Evolutionary conservation across 1,139 yeast genomes (phyloP).

Genomic region (Kurtzmaniella quercitrusa): DNA sequence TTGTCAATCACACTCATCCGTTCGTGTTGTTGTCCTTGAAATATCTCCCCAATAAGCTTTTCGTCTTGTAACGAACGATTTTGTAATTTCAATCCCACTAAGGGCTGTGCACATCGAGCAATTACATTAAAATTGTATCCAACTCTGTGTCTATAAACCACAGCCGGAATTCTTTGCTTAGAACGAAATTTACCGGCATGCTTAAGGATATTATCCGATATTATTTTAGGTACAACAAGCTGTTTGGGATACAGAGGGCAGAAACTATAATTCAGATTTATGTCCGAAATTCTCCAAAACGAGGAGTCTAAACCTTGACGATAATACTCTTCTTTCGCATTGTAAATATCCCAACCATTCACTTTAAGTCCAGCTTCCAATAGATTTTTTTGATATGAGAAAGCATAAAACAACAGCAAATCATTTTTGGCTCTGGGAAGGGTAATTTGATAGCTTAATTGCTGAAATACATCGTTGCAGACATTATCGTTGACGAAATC

Average conservation of each 20-base stretch:
- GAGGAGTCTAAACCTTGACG: slow-evolving; percentile 53
- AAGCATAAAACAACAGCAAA: slow-evolving; percentile 47
- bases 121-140: slow-evolving; percentile 69
- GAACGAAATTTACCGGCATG: slow-evolving; percentile 87
- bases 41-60: slow-evolving; percentile 68
- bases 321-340: slow-evolving; percentile 58
- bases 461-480: slow-evolving; percentile 70
- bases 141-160: slow-evolving; percentile 66
- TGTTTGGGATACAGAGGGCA: slow-evolving; percentile 73
- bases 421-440: slow-evolving; percentile 28
- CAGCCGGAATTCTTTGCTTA: slow-evolving; percentile 77
- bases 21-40: slow-evolving; percentile 43
- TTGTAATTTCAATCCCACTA: slow-evolving; percentile 81
- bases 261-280: slow-evolving; percentile 64
- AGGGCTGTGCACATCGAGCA: slow-evolving; percentile 87
- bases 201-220: slow-evolving; percentile 76
- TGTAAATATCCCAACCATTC: slow-evolving; percentile 73
- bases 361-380: slow-evolving; percentile 59
- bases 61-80: slow-evolving; percentile 91
- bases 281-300: slow-evolving; percentile 66
- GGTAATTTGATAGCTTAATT: slow-evolving; percentile 60
- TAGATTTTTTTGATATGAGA: slow-evolving; percentile 43
- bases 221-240: slow-evolving; percentile 65
- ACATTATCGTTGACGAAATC: slow-evolving; percentile 60
- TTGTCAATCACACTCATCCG: slow-evolving; percentile 12